phyloP scores from a whole-genome alignment of 2,329 filamentous ascomycete genomes.

The Anisogramma anomala region DNA sequence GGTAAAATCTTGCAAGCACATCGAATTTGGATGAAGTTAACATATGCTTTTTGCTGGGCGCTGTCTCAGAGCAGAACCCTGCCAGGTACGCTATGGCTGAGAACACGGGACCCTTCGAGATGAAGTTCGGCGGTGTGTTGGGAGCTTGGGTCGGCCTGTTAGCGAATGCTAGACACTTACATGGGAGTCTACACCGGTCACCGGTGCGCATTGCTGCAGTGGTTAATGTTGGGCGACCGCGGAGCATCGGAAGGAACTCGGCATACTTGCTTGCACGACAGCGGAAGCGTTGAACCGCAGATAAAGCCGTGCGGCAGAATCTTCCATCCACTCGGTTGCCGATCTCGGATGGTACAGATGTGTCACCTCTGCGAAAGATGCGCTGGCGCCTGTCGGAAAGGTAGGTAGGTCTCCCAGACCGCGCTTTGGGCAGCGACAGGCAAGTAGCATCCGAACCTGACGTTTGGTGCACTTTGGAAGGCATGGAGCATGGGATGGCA shows the following conservation, averaged over 20 bases:
- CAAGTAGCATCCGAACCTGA: neutral
- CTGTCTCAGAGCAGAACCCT: conserved; percentile 6
- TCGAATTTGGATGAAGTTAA: neutral
- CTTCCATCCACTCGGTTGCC: conserved; percentile 3
- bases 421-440: conserved; percentile 4
- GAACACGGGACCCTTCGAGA: neutral
- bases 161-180: no score
- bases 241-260: conserved; percentile 2
- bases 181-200: neutral
- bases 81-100: conserved; percentile 2
- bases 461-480: no score
- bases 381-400: conserved; percentile 3
- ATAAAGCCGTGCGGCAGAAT: conserved; percentile 5
- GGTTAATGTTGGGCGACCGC: neutral
- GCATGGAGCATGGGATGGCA: no score
- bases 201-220: conserved; percentile 2
- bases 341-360: conserved; percentile 4
- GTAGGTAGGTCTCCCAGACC: no score
- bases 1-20: neutral
- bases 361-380: conserved; percentile 6
- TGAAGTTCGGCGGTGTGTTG: neutral
- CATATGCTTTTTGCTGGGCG: conserved; percentile 2
- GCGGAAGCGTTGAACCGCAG: conserved; percentile 2
- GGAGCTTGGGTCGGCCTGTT: neutral
- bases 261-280: conserved; percentile 1